Evolutionary conservation across 2,329 filamentous ascomycete species (phyloP).

Genomic region (Aureobasidium vineae): DNA sequence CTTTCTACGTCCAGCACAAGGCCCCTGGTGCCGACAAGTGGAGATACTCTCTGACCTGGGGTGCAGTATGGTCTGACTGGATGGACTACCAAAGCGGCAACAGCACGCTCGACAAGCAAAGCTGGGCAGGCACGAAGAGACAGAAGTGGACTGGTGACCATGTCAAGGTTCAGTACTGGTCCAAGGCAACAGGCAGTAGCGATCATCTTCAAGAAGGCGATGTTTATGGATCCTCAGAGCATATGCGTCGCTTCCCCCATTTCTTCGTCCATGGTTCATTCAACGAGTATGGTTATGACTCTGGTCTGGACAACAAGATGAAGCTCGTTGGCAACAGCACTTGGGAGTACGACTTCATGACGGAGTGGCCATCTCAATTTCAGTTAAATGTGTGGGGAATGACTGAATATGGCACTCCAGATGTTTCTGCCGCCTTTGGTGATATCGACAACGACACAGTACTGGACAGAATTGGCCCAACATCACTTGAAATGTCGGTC

Average conservation of each 20-base stretch:
- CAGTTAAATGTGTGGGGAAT: slow-evolving; percentile 68
- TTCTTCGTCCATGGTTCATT: slow-evolving; percentile 62
- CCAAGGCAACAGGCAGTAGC: slow-evolving; percentile 57
- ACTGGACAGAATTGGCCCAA: slow-evolving; percentile 61
- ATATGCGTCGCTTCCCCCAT: slow-evolving; percentile 58
- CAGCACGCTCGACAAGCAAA: slow-evolving; percentile 49
- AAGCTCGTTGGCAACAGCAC: slow-evolving; percentile 48
- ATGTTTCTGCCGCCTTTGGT: slow-evolving; percentile 59
- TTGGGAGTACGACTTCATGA: slow-evolving; percentile 62
- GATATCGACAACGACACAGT: slow-evolving; percentile 63
- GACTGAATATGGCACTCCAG: slow-evolving; percentile 62
- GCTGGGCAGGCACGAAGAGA: slow-evolving; percentile 57
- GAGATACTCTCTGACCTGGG: slow-evolving; percentile 63
- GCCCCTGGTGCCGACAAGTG: slow-evolving; percentile 62
- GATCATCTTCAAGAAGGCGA: slow-evolving; percentile 62
- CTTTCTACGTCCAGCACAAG: slow-evolving; percentile 54
- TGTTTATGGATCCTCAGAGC: slow-evolving; percentile 41
- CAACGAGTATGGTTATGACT: slow-evolving; percentile 64
- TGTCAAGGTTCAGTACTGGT: slow-evolving; percentile 64
- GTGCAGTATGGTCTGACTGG: slow-evolving; percentile 60
- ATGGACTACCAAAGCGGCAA: slow-evolving; percentile 54
- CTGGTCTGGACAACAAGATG: slow-evolving; percentile 58
- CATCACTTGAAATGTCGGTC: slow-evolving; percentile 54
- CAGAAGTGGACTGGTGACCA: slow-evolving; percentile 63
- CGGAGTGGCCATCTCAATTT: slow-evolving; percentile 62